Evolutionary conservation across 331 rosid species (phyloP), one percentile per base, ranked within the genome.

Genomic region (Telfairia occidentalis): DNA sequence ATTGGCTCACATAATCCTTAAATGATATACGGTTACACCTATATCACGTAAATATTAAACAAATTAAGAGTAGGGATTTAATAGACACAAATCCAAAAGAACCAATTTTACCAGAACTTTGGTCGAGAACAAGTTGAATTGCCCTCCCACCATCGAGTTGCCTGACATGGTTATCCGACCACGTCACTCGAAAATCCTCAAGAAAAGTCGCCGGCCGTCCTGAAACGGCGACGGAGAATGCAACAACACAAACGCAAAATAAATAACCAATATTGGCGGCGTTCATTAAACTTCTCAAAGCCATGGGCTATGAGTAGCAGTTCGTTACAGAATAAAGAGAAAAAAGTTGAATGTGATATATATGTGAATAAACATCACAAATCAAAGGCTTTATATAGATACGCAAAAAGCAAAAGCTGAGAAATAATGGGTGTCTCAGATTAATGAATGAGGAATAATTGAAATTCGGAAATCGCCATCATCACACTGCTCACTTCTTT

Each of bases 41-140:
- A n/a, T n/a, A n/a, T n/a, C n/a, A n/a, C n/a, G n/a, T n/a, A n/a
- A n/a, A n/a, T n/a, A n/a, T n/a, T n/a, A n/a, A n/a, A n/a, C n/a
- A n/a, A n/a, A n/a, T n/a, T n/a, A n/a, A n/a, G n/a, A n/a, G n/a
- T n/a, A n/a, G n/a, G n/a, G n/a, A n/a, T n/a, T n/a, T n/a, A n/a
- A n/a, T n/a, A n/a, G n/a, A n/a, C n/a, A n/a, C n/a, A n/a, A n/a
- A n/a, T n/a, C n/a, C n/a, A n/a, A n/a, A n/a, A n/a, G n/a, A n/a
- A 40, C 59, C 65, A 2, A 26, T 1, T 53, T 32, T 81, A 92
- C 98, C 97, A 9, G 98, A 92, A 82, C 18, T 82, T 86, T 66
- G 92, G 88, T 92, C 98, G 1, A 92, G 88, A 77, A 53, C 61
- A 38, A 92, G 98, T 74, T 92, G 98, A 78, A 89, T 85, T 74